Evolutionary conservation across 345 rosid species (phyloP).

Genomic region (Anastatica hierochuntica): DNA sequence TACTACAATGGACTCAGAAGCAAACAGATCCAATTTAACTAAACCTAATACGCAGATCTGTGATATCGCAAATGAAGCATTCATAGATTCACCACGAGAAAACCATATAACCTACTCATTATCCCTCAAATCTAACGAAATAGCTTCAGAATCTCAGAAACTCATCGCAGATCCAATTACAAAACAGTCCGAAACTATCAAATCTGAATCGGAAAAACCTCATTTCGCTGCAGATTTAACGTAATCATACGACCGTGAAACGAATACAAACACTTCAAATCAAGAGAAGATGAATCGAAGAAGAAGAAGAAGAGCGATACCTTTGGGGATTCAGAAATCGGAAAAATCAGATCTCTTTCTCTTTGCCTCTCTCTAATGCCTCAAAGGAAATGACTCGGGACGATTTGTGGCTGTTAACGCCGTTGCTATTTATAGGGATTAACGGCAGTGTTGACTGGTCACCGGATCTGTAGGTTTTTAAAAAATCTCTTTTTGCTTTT

Average conservation of each 20-base stretch:
- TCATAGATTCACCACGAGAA: conserved; percentile 3
- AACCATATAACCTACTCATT: neutral
- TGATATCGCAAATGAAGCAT: neutral
- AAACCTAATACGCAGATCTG: neutral
- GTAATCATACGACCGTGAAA: too few relatives aligned
- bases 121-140: conserved; percentile 2
- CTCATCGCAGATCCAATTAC: neutral
- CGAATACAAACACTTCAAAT: neutral
- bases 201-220: conserved; percentile 1
- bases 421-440: conserved; percentile 18
- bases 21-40: conserved; percentile 12
- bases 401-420: neutral
- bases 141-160: neutral
- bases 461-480: conserved; percentile 20
- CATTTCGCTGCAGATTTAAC: conserved; percentile 2
- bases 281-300: neutral
- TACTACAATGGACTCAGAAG: neutral
- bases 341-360: conserved; percentile 18
- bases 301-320: conserved; percentile 8
- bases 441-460: conserved; percentile 17
- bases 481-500: neutral
- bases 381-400: conserved; percentile 10
- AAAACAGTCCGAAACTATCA: neutral
- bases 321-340: neutral
- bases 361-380: neutral